phyloP scores from a whole-genome alignment of 257 asterid species.

The Linderniella brevidens region DNA sequence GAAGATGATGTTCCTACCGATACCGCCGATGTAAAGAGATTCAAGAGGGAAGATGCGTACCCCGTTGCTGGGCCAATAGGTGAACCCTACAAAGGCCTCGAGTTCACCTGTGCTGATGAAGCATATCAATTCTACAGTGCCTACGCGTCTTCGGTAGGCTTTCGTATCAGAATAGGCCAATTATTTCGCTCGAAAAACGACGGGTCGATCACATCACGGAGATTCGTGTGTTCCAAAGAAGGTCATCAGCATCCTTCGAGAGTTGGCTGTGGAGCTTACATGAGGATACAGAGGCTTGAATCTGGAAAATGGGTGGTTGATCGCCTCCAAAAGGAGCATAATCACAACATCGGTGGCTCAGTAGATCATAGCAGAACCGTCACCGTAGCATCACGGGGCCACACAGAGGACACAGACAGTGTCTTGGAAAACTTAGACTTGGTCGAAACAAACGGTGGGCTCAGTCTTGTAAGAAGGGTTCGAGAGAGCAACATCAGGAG shows the following conservation, averaged over 20 bases:
- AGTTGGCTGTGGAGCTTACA: slow-evolving; percentile 92
- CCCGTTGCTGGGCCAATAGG: slow-evolving; percentile 32
- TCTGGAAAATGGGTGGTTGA: slow-evolving; percentile 79
- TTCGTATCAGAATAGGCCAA: slow-evolving; percentile 81
- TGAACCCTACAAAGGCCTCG: slow-evolving; percentile 77
- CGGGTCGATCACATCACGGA: slow-evolving; percentile 86
- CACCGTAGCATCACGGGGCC: slow-evolving; percentile 33
- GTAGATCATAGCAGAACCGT: slow-evolving; percentile 28
- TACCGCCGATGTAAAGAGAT: slow-evolving; percentile 45
- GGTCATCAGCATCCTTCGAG: slow-evolving; percentile 97
- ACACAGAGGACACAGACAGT: slow-evolving; percentile 45
- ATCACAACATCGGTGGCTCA: slow-evolving; percentile 40
- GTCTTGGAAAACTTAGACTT: slow-evolving; percentile 69
- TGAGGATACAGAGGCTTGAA: slow-evolving; percentile 91
- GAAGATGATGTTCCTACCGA: slow-evolving; percentile 60
- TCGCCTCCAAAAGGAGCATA: slow-evolving; percentile 77
- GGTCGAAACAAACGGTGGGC: slow-evolving; percentile 70
- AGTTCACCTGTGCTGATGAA: slow-evolving; percentile 53
- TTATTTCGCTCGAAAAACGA: slow-evolving; percentile 81
- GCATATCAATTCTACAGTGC: slow-evolving; percentile 68
- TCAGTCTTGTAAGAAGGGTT: slow-evolving; percentile 56
- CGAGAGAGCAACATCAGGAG: slow-evolving; percentile 34
- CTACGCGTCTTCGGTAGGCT: slow-evolving; percentile 54
- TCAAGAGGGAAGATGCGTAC: slow-evolving; percentile 40
- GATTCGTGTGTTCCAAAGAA: slow-evolving; percentile 95